These are phyloP conservation scores for Aspergillus avenaceus DNA, from an alignment of 495 filamentous ascomycete species.

Conservation along the genomic window DNA sequence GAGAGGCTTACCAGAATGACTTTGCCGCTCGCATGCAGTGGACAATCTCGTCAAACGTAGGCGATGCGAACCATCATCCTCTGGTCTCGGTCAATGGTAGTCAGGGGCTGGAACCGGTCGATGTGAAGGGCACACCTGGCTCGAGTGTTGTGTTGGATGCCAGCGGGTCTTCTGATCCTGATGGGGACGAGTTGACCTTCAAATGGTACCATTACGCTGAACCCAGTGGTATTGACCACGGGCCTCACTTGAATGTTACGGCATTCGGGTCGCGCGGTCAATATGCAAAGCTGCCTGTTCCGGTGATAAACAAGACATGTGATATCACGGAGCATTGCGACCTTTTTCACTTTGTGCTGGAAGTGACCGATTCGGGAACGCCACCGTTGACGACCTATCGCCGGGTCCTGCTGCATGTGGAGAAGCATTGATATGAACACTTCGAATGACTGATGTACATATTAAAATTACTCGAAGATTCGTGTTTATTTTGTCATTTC, in stretches of 20 bases:
- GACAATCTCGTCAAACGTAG: constrained; percentile 23
- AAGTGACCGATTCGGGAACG: constrained; percentile 23
- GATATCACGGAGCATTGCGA: constrained; percentile 18
- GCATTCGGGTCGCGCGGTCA: not conserved
- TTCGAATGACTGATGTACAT: not conserved
- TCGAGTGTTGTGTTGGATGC: constrained; percentile 30
- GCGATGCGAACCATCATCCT: constrained; percentile 31
- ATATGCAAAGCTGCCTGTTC: constrained; percentile 24
- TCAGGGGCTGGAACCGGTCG: constrained; percentile 19
- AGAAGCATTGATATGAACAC: not conserved
- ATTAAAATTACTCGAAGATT: too few relatives aligned
- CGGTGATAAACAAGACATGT: constrained; percentile 21
- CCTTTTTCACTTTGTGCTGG: constrained; percentile 30
- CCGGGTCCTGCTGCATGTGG: constrained; percentile 25
- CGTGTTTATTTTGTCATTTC: too few relatives aligned
- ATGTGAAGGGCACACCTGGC: constrained; percentile 24
- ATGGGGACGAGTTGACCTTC: constrained; percentile 29
- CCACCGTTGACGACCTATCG: constrained; percentile 28
- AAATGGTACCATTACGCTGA: constrained; percentile 40
- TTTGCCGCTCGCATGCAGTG: constrained; percentile 45
- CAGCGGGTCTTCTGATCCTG: constrained; percentile 30
- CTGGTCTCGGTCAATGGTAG: constrained; percentile 34
- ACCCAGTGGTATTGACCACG: constrained; percentile 28
- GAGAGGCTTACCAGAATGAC: constrained; percentile 40
- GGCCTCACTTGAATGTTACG: constrained; percentile 15